Evolutionary conservation across 2,329 filamentous ascomycete species (phyloP), one percentile per base, ranked within the genome.

Genomic region (Venturia effusa): DNA sequence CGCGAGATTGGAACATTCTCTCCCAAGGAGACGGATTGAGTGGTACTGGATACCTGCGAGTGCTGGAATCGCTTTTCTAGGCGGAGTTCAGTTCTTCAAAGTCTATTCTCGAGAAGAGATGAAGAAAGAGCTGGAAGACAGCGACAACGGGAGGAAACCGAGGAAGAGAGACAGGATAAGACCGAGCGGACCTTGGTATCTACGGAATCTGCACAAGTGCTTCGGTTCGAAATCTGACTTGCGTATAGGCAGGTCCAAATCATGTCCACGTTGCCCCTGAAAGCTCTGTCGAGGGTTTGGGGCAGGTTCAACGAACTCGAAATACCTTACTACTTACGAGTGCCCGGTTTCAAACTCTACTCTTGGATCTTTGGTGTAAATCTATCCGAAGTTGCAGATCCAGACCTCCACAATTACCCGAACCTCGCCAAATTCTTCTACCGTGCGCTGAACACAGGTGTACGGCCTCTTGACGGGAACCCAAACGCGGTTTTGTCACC

Each of bases 371-470:
- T 97, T 71, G 92, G 92, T n/a, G 92, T 96, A 71, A 88, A 89
- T 74, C 83, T 99, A 65, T 84, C 88, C 65, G 94, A 99, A 78
- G 87, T 97, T 22, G 84, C 87, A 39, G 92, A 99, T 73, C 85
- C 88, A 22, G 94, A 99, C 70, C 84, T 99, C 24, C 92, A 90
- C 73, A 84, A 84, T 59, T 99, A 94, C 74, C 90, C 92, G 24
- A 99, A 99, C 73, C 85, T 99, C 48, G 91, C 93, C 6, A 86
- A 93, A 65, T 99, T 99, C 81, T 99, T 99, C 80, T 99, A 97
- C 76, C 90, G 94, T 66, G 91, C 87, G 1, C 81, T 99, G 66
- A 97, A 97, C 74, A 91, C 93, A 6, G 93, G 92, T 40, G 85
- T 83, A 15, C 87, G 94, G 32, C 92, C 92, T 1, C 81, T 99